Conservation (phyloP, 306 rosid genomes). For the Cucumis hystrix region DNA sequence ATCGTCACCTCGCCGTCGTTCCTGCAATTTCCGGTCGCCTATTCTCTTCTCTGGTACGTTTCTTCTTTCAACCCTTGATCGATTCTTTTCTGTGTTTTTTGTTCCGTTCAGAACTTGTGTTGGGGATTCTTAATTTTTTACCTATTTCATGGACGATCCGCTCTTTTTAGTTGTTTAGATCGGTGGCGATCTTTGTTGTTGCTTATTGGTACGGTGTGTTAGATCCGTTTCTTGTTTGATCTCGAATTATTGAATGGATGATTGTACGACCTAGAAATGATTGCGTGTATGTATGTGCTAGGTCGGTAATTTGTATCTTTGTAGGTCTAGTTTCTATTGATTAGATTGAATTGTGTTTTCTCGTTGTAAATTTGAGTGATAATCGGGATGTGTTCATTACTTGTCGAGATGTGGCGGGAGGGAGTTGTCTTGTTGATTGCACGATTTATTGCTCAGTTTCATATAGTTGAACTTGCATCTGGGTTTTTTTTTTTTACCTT, state of each 20-base stretch:
- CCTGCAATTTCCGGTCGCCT: neutral
- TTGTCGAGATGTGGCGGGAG: neutral
- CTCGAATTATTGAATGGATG: neutral
- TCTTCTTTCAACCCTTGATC: conserved; percentile 12
- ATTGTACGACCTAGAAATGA: neutral
- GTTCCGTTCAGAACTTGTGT: neutral
- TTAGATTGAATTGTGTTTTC: neutral
- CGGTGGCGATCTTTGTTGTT: neutral
- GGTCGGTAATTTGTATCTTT: neutral
- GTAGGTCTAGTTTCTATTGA: neutral
- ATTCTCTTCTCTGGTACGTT: conserved; percentile 21
- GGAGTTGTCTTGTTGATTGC: neutral
- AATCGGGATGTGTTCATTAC: neutral
- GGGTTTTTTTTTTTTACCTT: neutral
- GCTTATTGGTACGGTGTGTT: neutral
- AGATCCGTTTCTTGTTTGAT: conserved; percentile 1
- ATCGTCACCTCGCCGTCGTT: conserved; percentile 22
- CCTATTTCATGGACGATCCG: neutral
- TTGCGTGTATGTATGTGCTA: neutral
- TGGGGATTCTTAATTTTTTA: neutral
- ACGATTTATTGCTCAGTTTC: neutral
- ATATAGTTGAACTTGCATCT: neutral
- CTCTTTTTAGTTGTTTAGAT: neutral
- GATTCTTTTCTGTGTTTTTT: neutral
- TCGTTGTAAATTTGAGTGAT: neutral